Conservation (phyloP, 208 protist genomes). For the Wallacemonas sp. region DNA sequence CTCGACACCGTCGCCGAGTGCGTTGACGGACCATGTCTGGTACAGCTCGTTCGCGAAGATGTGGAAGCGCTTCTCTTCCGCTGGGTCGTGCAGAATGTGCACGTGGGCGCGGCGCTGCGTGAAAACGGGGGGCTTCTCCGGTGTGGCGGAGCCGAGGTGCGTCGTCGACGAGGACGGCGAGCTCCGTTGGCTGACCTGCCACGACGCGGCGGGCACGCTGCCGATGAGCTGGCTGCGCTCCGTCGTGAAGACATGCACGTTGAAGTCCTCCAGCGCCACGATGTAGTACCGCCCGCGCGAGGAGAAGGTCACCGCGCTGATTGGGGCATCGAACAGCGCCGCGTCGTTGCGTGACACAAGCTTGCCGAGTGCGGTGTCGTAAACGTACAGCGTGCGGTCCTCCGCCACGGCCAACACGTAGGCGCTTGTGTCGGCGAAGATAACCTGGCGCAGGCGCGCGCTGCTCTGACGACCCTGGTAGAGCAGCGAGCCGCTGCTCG, state of each 20-base stretch:
- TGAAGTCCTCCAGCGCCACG: conserved; percentile 63
- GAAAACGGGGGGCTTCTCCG: not conserved
- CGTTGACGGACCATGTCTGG: conserved; percentile 6
- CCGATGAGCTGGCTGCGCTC: conserved; percentile 55
- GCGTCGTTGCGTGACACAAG: conserved; percentile 62
- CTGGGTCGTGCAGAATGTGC: conserved; percentile 37
- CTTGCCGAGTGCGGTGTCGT: conserved; percentile 62
- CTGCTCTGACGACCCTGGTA: conserved; percentile 45
- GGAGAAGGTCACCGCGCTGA: conserved; percentile 59
- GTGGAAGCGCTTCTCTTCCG: conserved; percentile 50
- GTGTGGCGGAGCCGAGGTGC: not conserved
- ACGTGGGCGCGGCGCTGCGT: conserved; percentile 24
- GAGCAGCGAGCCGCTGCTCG: conserved; percentile 23
- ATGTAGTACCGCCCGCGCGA: conserved; percentile 71
- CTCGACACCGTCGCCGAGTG: conserved; percentile 3
- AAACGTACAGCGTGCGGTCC: conserved; percentile 70
- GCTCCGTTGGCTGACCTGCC: not conserved
- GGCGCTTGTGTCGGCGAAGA: conserved; percentile 50
- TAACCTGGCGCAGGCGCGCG: conserved; percentile 25
- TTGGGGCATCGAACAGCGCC: conserved; percentile 48
- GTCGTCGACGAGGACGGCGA: not conserved
- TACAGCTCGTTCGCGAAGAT: conserved; percentile 5
- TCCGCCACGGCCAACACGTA: conserved; percentile 68
- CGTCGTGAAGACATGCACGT: conserved; percentile 65
- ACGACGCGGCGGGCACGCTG: conserved; percentile 29